Percentiles rank a stretch among this genome's conserved stretches.
These are phyloP conservation scores for Zarea fungicola DNA, from an alignment of 2,329 filamentous ascomycete genomes.

Conservation along the genomic window DNA sequence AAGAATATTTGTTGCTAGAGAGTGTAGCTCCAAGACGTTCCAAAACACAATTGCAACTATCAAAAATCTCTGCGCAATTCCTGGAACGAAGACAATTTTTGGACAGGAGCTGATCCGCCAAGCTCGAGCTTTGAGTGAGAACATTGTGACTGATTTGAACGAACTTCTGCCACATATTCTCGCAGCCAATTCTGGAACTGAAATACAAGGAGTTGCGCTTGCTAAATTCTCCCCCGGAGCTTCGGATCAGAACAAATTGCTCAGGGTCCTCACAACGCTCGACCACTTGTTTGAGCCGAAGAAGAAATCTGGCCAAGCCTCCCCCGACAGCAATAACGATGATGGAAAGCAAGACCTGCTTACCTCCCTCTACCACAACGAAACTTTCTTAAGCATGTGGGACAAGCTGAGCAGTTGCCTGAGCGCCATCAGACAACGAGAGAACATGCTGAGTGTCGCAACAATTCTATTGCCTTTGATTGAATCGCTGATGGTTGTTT, in stretches of 20 bases:
- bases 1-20: slow-evolving; percentile 89
- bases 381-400: slow-evolving; percentile 88
- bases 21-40: slow-evolving; percentile 97
- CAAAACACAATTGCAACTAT: slow-evolving; percentile 97
- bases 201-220: slow-evolving; percentile 90
- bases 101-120: slow-evolving; percentile 89
- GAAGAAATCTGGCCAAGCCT: slow-evolving; percentile 47
- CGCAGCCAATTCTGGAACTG: slow-evolving; percentile 80
- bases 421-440: slow-evolving; percentile 79
- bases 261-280: slow-evolving; percentile 86
- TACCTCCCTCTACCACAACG: slow-evolving; percentile 81
- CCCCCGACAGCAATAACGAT: slow-evolving; percentile 48
- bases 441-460: slow-evolving; percentile 94
- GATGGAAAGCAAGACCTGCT: slow-evolving; percentile 77
- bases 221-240: slow-evolving; percentile 94
- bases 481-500: slow-evolving; percentile 97
- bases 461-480: slow-evolving; percentile 93
- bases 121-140: slow-evolving; percentile 76
- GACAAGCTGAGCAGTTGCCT: slow-evolving; percentile 85
- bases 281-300: slow-evolving; percentile 93
- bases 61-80: slow-evolving; percentile 92
- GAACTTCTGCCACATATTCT: slow-evolving; percentile 82
- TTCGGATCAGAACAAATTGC: slow-evolving; percentile 92
- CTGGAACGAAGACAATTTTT: slow-evolving; percentile 82
- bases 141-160: slow-evolving; percentile 78